Base-by-base conservation (phyloP, 169 alveolate genomes). In the Eimeria necatrix region DNA sequence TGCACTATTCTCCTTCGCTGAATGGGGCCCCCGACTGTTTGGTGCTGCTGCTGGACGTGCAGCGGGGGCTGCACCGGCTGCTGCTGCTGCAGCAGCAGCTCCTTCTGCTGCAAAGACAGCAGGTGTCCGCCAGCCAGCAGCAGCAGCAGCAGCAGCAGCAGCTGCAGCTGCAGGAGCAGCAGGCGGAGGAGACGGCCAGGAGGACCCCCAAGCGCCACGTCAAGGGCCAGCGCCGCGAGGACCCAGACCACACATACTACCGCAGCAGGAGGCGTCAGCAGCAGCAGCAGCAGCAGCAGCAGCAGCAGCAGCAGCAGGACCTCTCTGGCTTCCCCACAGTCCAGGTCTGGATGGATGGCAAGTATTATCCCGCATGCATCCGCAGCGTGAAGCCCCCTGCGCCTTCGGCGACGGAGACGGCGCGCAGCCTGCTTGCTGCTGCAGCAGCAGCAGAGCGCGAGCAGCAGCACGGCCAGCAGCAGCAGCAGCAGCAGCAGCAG, bases 271-370 rank as follows among this genome's bases (percentile, higher is more conserved):
- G 64, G 64, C n/a, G n/a, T n/a, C n/a, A n/a, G n/a, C n/a, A n/a
- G n/a, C n/a, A n/a, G n/a, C n/a, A n/a, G n/a, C n/a, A n/a, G n/a
- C n/a, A n/a, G n/a, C 64, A 56, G 14, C 64, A 56, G 64, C 64
- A 56, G 64, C 64, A 56, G 14, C 64, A 56, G 14, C 64, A 56
- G 14, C 64, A 56, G 64, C 20, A 56, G 64, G 64, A 56, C 64
- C 8, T 56, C 64, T n/a, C 51, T 32, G 10, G 53, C 51, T n/a
- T 5, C 49, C 76, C 68, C 5, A 49, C 14, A 53, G 22, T 61
- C 32, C 92, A 68, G 53, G 81, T 68, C 64, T 85, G n/a, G 22
- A 85, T 85, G 92, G 92, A 85, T 68, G 92, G 92, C 14, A 7
- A n/a, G 8, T 85, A 51, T 80, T 85, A 59, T 46, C 41, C 81